Percentiles rank a stretch among this genome's conserved stretches.
phyloP scores from a whole-genome alignment of 2,329 filamentous ascomycete genomes.

The Colletotrichum abscissum region DNA sequence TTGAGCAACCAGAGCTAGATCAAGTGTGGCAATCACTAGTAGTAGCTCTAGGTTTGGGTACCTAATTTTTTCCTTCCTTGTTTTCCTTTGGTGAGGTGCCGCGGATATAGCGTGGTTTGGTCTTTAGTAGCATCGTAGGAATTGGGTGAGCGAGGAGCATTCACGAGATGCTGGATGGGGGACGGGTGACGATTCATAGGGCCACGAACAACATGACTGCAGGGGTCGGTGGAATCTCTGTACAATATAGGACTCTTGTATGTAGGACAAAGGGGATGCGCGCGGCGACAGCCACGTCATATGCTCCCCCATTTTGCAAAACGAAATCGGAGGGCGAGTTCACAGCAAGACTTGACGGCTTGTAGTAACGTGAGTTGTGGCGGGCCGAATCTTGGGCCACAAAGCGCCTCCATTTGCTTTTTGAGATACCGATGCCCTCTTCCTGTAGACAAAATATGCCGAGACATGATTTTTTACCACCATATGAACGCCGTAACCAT shows the following conservation, averaged over 20 bases:
- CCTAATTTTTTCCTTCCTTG: conserved; percentile 28
- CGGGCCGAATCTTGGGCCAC: conserved; percentile 14
- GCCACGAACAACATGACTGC: conserved; percentile 28
- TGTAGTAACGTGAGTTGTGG: background rate
- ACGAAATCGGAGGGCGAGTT: conserved; percentile 7
- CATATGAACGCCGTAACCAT: conserved; percentile 33
- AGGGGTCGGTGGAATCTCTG: conserved; percentile 25
- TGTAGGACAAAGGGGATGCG: conserved; percentile 4
- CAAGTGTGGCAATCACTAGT: background rate
- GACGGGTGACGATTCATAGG: conserved; percentile 1
- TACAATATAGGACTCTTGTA: conserved; percentile 24
- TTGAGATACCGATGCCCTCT: conserved; percentile 7
- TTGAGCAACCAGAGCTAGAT: background rate
- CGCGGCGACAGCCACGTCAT: background rate
- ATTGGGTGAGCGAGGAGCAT: conserved; percentile 22
- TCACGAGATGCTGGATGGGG: conserved; percentile 17
- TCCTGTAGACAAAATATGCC: conserved; percentile 12
- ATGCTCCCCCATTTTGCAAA: background rate
- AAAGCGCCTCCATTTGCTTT: conserved; percentile 24
- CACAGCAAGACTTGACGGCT: conserved; percentile 9
- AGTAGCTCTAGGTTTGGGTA: conserved; percentile 24
- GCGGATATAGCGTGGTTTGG: conserved; percentile 35
- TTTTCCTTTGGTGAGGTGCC: conserved; percentile 23
- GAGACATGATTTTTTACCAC: conserved; percentile 29
- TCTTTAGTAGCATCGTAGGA: conserved; percentile 34